Evolutionary conservation across 176 grass and related monocot genomes (phyloP), one percentile per base, ranked within the genome.

Genomic region (Melocanna baccifera): DNA sequence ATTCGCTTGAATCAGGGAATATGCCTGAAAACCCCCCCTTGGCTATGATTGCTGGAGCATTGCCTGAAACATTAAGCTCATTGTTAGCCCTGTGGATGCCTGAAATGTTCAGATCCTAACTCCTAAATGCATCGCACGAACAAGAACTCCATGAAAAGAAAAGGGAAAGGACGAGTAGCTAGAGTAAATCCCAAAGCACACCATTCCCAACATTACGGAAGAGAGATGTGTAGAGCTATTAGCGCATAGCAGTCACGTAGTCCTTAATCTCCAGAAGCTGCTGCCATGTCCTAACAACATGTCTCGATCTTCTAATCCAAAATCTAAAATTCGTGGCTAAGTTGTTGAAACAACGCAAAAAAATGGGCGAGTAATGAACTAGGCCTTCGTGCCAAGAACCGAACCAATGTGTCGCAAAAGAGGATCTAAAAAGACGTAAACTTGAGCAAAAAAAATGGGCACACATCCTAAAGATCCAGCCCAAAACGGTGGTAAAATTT

Each of bases 21-120:
- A 97, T 26, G 32, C 94, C 94, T 20, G 94, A 97, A 69, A 97
- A 94, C 14, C 94, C 94, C 57, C 94, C 94, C 72, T 87, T 94
- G 61, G 94, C 92, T 73, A 97, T 78, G 59, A 97, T 47, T 57
- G 79, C 51, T 2, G 94, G 94, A 62, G 92, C 90, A 18, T 90
- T 68, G 62, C 94, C 94, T 97, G 88, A 70, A 88, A 87, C 29
- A 39, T 26, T 14, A 43, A 74, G 43, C 4, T 15, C 3, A 25
- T 20, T 56, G 67, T 78, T 76, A 87, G 76, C 69, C 46, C 47
- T 69, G 16, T 29, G 22, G 12, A 40, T 59, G 14, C 67, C 47
- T 81, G 45, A 16, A 76, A 77, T 19, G 25, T 13, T 0, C 52
- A 59, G 56, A 66, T 67, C 8, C 73, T 57, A 72, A 13, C 26